A percentile compares a stretch with the other conserved stretches of the same genome.
phyloP scores from a whole-genome alignment of 2,329 filamentous ascomycete species.

The Fusarium armeniacum region DNA sequence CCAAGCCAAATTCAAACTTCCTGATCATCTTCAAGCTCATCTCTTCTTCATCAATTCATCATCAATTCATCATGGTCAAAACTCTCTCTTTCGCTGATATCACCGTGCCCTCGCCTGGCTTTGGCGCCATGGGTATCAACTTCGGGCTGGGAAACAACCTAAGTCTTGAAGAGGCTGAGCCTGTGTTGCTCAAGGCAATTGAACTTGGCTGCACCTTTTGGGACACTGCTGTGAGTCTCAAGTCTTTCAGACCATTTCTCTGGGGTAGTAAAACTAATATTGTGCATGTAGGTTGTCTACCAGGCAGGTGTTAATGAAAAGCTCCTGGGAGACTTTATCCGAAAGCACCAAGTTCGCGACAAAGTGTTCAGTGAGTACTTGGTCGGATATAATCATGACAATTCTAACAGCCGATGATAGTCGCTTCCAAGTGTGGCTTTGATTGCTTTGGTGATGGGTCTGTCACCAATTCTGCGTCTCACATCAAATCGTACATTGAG shows the following conservation, averaged over 20 bases:
- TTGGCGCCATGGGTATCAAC: conserved; percentile 20
- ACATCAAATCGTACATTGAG: conserved; percentile 15
- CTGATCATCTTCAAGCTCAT: too few species aligned
- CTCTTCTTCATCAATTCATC: not conserved
- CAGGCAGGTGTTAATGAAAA: conserved; percentile 13
- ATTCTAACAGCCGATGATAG: not conserved
- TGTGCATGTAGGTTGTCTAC: not conserved
- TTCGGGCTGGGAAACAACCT: not conserved
- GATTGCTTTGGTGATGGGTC: not conserved
- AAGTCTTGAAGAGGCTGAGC: conserved; percentile 8
- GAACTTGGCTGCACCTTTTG: conserved; percentile 19
- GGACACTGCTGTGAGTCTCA: conserved; percentile 15
- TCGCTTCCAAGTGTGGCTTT: conserved; percentile 17
- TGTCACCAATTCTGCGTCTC: conserved; percentile 4
- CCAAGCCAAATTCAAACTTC: rapidly evolving
- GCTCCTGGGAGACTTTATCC: conserved; percentile 22
- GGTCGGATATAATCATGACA: rapidly evolving
- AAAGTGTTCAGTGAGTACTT: conserved; percentile 8
- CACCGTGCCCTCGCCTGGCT: conserved; percentile 4
- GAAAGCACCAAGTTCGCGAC: conserved; percentile 14
- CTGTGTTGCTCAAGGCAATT: conserved; percentile 8
- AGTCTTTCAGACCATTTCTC: rapidly evolving
- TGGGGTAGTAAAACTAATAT: not conserved
- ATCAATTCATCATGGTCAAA: conserved; percentile 6
- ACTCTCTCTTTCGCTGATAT: not conserved